A percentile compares a stretch with the other conserved stretches of the same genome.
Conservation (phyloP, 2,329 filamentous ascomycete species). For the Colletotrichum sublineola region DNA sequence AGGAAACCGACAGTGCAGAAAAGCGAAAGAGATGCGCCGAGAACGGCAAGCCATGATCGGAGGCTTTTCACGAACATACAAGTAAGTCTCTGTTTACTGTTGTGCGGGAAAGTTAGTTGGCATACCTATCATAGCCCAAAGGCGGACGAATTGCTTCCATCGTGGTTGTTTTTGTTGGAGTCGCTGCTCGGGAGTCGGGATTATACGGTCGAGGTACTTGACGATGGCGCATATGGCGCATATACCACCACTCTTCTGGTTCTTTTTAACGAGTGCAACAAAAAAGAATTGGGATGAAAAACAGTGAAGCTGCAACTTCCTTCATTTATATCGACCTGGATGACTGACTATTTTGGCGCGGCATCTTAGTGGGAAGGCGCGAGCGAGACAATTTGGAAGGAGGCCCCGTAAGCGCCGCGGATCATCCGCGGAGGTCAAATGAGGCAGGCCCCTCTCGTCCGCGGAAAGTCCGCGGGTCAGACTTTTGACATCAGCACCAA, state of each 20-base stretch:
- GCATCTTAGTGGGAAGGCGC: not conserved
- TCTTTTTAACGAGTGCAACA: not conserved
- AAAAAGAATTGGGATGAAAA: not conserved
- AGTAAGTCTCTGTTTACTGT: not conserved
- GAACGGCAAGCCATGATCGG: conserved; percentile 44
- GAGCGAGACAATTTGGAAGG: not conserved
- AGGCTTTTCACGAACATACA: not conserved
- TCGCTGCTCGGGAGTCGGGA: not conserved
- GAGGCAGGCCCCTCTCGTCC: accelerated
- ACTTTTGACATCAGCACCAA: conserved; percentile 1
- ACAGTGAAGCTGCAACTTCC: not conserved
- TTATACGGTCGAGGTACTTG: not conserved
- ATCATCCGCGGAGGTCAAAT: conserved; percentile 23
- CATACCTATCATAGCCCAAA: conserved; percentile 24
- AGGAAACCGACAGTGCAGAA: conserved; percentile 51
- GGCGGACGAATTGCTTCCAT: conserved; percentile 24
- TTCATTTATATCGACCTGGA: not conserved
- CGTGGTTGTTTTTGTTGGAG: not conserved
- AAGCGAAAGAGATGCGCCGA: conserved; percentile 44
- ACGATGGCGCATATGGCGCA: too few relatives aligned
- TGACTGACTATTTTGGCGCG: not conserved
- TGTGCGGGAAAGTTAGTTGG: not conserved
- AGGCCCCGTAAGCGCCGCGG: conserved; percentile 20
- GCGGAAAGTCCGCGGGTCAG: conserved; percentile 12
- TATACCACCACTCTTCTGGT: not conserved